Evolutionary conservation across 1,139 yeast genomes (phyloP).

Genomic region (Taphrina sp.): DNA sequence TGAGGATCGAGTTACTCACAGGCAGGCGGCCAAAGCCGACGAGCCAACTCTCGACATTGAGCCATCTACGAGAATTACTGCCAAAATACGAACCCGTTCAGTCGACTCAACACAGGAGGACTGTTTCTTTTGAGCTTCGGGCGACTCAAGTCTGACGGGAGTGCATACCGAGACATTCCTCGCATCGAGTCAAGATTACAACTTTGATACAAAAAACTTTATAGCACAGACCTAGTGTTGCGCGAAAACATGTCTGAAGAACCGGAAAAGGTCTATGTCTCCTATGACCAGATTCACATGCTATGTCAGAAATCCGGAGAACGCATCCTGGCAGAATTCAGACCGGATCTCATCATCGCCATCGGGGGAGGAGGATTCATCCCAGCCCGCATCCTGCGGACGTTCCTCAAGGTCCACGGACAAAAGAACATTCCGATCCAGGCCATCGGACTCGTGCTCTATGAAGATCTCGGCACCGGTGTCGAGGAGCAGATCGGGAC

Average conservation of each 20-base stretch:
- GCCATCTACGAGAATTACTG: too few relatives aligned
- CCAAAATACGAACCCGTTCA: too few relatives aligned
- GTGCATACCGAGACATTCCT: too few relatives aligned
- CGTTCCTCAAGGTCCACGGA: constrained; percentile 82
- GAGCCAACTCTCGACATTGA: too few relatives aligned
- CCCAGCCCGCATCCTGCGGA: constrained; percentile 91
- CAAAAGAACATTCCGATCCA: constrained; percentile 86
- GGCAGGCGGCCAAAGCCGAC: too few relatives aligned
- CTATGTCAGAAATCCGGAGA: constrained; percentile 83
- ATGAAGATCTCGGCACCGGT: constrained; percentile 58
- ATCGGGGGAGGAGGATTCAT: constrained; percentile 85
- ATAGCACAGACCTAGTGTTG: too few relatives aligned
- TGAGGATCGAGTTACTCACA: too few relatives aligned
- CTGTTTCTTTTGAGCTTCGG: too few relatives aligned
- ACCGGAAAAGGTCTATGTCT: constrained; percentile 54
- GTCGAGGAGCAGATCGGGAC: constrained; percentile 64
- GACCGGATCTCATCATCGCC: constrained; percentile 56
- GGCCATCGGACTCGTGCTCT: constrained; percentile 87
- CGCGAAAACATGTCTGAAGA: constrained; percentile 15
- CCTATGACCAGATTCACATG: constrained; percentile 91
- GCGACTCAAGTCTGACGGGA: too few relatives aligned
- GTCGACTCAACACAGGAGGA: too few relatives aligned
- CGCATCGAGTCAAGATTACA: too few relatives aligned
- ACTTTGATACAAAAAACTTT: too few relatives aligned
- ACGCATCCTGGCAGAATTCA: constrained; percentile 58